Evolutionary conservation across 164 flowering plant genomes (phyloP).

Genomic region (Sextonia rubra): DNA sequence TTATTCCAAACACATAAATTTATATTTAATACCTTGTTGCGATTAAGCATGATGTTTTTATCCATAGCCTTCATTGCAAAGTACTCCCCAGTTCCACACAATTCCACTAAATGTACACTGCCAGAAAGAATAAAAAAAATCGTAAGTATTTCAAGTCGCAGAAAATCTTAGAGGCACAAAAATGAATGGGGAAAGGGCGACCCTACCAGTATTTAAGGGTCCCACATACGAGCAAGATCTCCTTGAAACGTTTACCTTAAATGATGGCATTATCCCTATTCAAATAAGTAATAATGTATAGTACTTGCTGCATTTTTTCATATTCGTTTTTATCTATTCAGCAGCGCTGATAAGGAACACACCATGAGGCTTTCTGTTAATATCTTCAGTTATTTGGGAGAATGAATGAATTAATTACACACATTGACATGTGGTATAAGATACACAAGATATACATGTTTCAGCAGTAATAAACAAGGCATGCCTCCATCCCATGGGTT

Average conservation of each 20-base stretch:
- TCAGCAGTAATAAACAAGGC: background rate
- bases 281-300: background rate
- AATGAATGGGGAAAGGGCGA: background rate
- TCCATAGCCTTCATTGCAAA: constrained; percentile 99
- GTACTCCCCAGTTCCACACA: constrained; percentile 66
- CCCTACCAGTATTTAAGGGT: background rate
- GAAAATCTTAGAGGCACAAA: background rate
- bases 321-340: background rate
- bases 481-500: background rate
- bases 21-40: constrained; percentile 72
- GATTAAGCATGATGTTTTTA: constrained; percentile 82
- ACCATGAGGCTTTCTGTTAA: background rate
- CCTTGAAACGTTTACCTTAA: background rate
- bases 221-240: background rate
- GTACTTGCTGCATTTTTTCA: background rate
- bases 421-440: background rate
- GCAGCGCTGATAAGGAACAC: background rate
- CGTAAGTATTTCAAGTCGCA: background rate
- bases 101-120: constrained; percentile 97
- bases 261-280: background rate
- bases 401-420: background rate
- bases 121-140: constrained; percentile 8
- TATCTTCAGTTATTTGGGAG: background rate
- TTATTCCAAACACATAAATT: background rate
- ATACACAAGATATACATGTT: background rate